These are phyloP conservation scores for Selaginella moellendorffii DNA, from an alignment of 75 land plant genomes.

Conservation along the genomic window DNA sequence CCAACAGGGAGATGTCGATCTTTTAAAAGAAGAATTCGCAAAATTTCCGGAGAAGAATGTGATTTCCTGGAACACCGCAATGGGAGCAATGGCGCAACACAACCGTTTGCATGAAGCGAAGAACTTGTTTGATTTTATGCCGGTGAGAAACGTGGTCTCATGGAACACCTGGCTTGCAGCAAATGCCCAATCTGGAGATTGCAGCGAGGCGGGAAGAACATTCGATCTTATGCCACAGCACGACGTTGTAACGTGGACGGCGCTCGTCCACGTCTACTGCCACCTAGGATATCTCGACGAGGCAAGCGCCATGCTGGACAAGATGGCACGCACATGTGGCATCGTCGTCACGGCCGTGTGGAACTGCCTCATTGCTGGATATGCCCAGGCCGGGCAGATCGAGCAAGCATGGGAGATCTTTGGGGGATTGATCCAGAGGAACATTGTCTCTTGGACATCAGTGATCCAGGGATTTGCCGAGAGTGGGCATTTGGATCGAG, in stretches of 20 bases:
- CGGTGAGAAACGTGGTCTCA: too few relatives aligned
- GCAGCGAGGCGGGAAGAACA: background rate
- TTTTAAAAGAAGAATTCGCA: too few relatives aligned
- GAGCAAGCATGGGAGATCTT: background rate
- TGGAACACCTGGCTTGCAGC: too few relatives aligned
- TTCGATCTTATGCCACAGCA: background rate
- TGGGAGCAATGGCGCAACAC: too few relatives aligned
- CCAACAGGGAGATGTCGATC: too few relatives aligned
- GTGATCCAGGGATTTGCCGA: background rate
- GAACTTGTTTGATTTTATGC: too few relatives aligned
- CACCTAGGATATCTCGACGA: background rate
- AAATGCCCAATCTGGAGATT: too few relatives aligned
- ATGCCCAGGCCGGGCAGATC: background rate
- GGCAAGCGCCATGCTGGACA: background rate
- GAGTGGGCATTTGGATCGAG: background rate
- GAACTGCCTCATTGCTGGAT: background rate
- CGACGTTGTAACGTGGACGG: background rate
- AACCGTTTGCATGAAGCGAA: too few relatives aligned
- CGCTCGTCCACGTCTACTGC: background rate
- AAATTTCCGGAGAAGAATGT: too few relatives aligned
- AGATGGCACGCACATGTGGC: too few relatives aligned
- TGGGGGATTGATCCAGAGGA: background rate
- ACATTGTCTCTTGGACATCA: background rate
- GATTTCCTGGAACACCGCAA: too few relatives aligned
- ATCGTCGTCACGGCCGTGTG: background rate